Evolutionary conservation across 2,329 filamentous ascomycete genomes (phyloP).

Genomic region (Lachnellula subtilissima): DNA sequence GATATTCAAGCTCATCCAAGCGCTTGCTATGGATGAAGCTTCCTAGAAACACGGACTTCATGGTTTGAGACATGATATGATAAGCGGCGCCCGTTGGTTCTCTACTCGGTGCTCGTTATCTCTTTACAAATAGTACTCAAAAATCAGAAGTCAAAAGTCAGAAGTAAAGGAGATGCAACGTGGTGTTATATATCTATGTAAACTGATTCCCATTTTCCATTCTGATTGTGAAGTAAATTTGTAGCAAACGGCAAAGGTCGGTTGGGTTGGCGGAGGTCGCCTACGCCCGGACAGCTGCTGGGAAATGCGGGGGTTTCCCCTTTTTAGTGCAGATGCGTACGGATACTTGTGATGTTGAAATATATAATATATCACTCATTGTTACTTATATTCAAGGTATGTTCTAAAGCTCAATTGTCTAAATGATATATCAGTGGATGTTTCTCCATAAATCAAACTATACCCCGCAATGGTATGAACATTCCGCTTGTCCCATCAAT

Average conservation of each 20-base stretch:
- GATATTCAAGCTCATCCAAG: slow-evolving; percentile 44
- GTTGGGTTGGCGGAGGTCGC: neutral
- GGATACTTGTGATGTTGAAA: no score
- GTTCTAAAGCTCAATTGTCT: no score
- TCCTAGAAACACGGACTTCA: slow-evolving; percentile 48
- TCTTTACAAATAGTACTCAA: no score
- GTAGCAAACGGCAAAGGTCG: neutral
- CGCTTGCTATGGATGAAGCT: slow-evolving; percentile 55
- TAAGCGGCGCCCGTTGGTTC: neutral
- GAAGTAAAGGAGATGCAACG: neutral
- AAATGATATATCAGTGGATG: no score
- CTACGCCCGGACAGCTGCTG: neutral
- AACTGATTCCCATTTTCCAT: neutral
- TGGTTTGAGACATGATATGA: slow-evolving; percentile 1
- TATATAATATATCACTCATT: no score
- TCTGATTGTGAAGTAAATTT: neutral
- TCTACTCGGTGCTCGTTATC: neutral
- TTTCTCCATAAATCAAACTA: no score
- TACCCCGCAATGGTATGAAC: no score
- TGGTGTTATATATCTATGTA: neutral
- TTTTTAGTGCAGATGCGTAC: neutral
- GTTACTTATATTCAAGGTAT: no score
- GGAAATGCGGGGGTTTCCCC: neutral
- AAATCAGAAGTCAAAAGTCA: neutral
- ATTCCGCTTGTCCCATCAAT: no score